Evolutionary conservation across 345 rosid genomes (phyloP), one percentile per base, ranked within the genome.

Genomic region (Sisymbrium irio): DNA sequence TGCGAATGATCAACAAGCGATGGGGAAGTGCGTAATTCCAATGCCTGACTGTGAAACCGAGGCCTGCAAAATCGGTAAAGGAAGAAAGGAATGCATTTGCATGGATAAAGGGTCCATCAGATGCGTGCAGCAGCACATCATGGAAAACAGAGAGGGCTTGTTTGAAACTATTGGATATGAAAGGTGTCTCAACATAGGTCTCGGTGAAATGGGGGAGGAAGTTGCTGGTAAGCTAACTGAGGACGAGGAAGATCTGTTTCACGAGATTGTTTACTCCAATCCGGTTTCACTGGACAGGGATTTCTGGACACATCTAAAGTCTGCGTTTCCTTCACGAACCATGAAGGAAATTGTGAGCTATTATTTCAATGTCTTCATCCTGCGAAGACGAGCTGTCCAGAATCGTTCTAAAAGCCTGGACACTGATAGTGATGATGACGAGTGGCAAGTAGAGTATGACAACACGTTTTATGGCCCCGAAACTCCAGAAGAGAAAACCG

Each of bases 361-460:
- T 68, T 92, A 92, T 73, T 92, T 86, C 76, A 92, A 92, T 55
- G 93, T 89, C 19, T 92, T 87, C 22, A 76, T 86, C 74, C 82
- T 92, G 60, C 85, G 73, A 10, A 82, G 81, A 71, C 76, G 96
- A 67, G 88, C 89, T 67, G 68, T 77, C 33, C 97, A 92, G 82
- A 92, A 92, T 72, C 82, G 93, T 25, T 84, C 82, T 22, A 78
- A 72, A 71, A 80, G 78, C 5, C 53, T 72, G 74, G 83, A 84
- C 55, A 62, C 82, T n/a, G 97, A 92, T 73, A 92, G 97, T 20
- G 97, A 92, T 78, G 88, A 91, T 55, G 97, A 92, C 14, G 93
- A 89, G 77, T 89, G 93, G 92, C 90, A 84, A 49, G 78, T 54
- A 22, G 78, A 71, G 60, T 69, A 79, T 40, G 79, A 74, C 33